Evolutionary conservation across 495 filamentous ascomycete species (phyloP).

Genomic region (Hypoxylon lienhwacheense): DNA sequence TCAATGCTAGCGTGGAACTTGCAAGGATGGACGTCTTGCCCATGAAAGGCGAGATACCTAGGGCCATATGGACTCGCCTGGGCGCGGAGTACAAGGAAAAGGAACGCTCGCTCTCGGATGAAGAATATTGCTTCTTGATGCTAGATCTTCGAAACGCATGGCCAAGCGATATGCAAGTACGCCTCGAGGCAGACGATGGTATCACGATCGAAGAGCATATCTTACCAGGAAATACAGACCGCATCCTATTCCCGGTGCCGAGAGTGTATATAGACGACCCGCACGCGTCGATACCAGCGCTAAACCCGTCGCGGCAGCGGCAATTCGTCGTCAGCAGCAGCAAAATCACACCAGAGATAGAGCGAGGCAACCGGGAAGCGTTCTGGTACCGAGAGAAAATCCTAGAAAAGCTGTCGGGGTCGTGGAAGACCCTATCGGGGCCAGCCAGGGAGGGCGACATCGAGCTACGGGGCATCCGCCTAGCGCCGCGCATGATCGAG

Average conservation of each 20-base stretch:
- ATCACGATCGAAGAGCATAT: slow-evolving; percentile 55
- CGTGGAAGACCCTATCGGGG: slow-evolving; percentile 66
- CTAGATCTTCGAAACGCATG: slow-evolving; percentile 88
- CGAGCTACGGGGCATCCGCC: slow-evolving; percentile 71
- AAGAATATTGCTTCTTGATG: slow-evolving; percentile 75
- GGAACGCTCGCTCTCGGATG: slow-evolving; percentile 38
- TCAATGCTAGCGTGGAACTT: slow-evolving; percentile 85
- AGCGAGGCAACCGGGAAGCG: slow-evolving; percentile 75
- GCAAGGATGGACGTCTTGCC: slow-evolving; percentile 77
- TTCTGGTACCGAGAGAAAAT: slow-evolving; percentile 93
- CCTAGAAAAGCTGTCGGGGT: slow-evolving; percentile 67
- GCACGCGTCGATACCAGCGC: slow-evolving; percentile 72
- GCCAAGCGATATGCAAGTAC: slow-evolving; percentile 72
- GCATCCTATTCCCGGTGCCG: slow-evolving; percentile 74
- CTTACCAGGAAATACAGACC: slow-evolving; percentile 76
- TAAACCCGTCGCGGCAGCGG: slow-evolving; percentile 73
- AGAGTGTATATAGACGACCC: slow-evolving; percentile 77
- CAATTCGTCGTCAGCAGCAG: slow-evolving; percentile 87
- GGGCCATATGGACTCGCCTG: slow-evolving; percentile 48
- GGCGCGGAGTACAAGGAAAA: slow-evolving; percentile 20
- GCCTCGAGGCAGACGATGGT: slow-evolving; percentile 45
- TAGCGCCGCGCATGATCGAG: slow-evolving; percentile 80
- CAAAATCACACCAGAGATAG: slow-evolving; percentile 75
- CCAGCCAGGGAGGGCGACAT: slow-evolving; percentile 65
- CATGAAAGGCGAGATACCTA: slow-evolving; percentile 57